Evolutionary conservation across 2,329 filamentous ascomycete species (phyloP), one percentile per base, ranked within the genome.

Genomic region (Colletotrichum tabaci): DNA sequence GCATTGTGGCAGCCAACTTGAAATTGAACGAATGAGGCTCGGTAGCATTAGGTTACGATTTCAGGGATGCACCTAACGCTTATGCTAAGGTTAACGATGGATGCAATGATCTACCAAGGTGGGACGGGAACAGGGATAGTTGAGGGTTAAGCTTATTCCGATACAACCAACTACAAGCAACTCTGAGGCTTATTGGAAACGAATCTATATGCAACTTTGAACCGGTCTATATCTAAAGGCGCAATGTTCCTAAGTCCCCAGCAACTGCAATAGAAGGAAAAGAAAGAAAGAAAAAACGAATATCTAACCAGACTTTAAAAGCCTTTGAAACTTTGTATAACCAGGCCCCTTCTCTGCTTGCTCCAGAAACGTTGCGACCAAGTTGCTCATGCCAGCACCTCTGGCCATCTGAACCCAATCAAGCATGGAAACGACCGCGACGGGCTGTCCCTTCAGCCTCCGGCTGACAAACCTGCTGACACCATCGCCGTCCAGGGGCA

Each of bases 291-390:
- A 10, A 30, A 60, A 5, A 46, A 16, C 10, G 6, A 58, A 44
- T 6, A 0, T n/a, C 38, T 12, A 47, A n/a, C 10, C 26, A 44
- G 23, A 38, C 18, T 23, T 47, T 5, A 61, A 26, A 26, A 50
- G 10, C 12, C 13, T 47, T 12, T 61, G 44, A 21, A 61, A 61
- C 4, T 5, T 16, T 3, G 16, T 49, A 18, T 49, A 18, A 38
- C 23, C 26, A 4, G 42, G 8, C 58, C 21, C 58, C 18, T 15
- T 61, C 26, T 61, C 58, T 4, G 42, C 18, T 16, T 61, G 58
- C 23, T 61, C 58, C 23, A 61, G 47, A 15, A 61, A 61, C 13
- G 42, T 38, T 23, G 42, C 49, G 0, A 61, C 58, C 44, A 61
- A 35, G 42, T 38, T 44, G 2, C 44, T 61, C 58, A 61, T 40